A percentile compares a stretch with the other conserved stretches of the same genome.
Conservation (phyloP, 257 asterid genomes). For the Nicotiana tomentosiformis region DNA sequence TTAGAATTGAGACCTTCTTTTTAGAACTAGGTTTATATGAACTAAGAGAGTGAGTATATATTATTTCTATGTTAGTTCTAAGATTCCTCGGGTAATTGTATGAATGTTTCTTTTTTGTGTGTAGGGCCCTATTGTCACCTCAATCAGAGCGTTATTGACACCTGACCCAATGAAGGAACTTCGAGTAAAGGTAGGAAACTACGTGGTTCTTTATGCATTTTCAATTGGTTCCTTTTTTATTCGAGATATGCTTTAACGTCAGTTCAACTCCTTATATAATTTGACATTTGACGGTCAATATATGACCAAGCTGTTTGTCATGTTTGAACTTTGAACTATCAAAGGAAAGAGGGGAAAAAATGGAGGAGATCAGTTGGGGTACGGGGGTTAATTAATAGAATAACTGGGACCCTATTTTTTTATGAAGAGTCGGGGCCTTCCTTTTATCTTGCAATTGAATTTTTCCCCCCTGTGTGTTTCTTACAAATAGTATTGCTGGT, state of each 20-base stretch:
- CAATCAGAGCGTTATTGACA: slow-evolving; percentile 85
- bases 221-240: not conserved
- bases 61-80: not conserved
- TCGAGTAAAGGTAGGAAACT: slow-evolving; percentile 68
- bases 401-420: not conserved
- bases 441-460: not conserved
- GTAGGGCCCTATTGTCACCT: slow-evolving; percentile 84
- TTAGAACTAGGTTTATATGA: too few species aligned
- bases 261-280: not conserved
- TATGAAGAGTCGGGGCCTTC: not conserved
- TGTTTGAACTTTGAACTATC: not conserved
- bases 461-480: not conserved
- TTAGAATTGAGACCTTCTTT: too few species aligned
- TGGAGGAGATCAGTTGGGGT: not conserved
- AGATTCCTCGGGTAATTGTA: not conserved
- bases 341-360: not conserved
- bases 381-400: not conserved
- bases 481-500: not conserved
- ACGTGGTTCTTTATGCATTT: not conserved
- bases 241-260: not conserved
- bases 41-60: too few species aligned
- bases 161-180: slow-evolving; percentile 99
- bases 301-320: not conserved
- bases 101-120: slow-evolving; percentile 10
- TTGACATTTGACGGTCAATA: not conserved